These are phyloP conservation scores for Fomitopsis palustris DNA, from an alignment of 1,284 basidiomycete species.

Conservation along the genomic window DNA sequence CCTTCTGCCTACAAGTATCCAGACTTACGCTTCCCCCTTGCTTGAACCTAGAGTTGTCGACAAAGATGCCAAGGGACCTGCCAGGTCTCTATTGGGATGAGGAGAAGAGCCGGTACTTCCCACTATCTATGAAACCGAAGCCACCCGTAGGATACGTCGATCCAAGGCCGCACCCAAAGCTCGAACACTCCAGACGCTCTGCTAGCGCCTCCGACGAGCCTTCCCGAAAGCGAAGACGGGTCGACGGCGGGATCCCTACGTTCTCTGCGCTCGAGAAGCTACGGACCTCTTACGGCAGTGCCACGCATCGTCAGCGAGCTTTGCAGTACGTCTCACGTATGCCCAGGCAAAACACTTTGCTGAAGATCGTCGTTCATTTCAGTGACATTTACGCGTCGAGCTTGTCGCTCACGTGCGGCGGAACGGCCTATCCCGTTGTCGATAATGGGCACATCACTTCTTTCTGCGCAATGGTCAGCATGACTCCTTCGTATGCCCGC, in stretches of 20 bases:
- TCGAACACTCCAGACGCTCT: neutral
- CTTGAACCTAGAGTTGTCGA: too few species aligned
- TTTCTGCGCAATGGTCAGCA: constrained; percentile 10
- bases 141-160: neutral
- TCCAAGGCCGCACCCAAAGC: neutral
- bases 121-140: constrained; percentile 8
- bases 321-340: neutral
- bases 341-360: neutral
- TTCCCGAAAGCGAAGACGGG: neutral
- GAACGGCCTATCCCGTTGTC: neutral
- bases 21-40: too few species aligned
- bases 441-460: constrained; percentile 6
- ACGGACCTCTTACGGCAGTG: neutral
- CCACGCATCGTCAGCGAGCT: neutral
- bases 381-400: constrained; percentile 8
- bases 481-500: too few species aligned
- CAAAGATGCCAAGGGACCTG: neutral
- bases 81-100: constrained; percentile 16
- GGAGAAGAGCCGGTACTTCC: constrained; percentile 19
- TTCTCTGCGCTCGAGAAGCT: neutral
- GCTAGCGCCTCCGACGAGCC: neutral
- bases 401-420: constrained; percentile 3
- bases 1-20: too few species aligned
- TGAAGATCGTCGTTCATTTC: neutral
- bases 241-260: neutral